Percentiles rank a stretch among this genome's conserved stretches.
phyloP scores from a whole-genome alignment of 2,329 filamentous ascomycete genomes.

The Aspergillus hiratsukae region DNA sequence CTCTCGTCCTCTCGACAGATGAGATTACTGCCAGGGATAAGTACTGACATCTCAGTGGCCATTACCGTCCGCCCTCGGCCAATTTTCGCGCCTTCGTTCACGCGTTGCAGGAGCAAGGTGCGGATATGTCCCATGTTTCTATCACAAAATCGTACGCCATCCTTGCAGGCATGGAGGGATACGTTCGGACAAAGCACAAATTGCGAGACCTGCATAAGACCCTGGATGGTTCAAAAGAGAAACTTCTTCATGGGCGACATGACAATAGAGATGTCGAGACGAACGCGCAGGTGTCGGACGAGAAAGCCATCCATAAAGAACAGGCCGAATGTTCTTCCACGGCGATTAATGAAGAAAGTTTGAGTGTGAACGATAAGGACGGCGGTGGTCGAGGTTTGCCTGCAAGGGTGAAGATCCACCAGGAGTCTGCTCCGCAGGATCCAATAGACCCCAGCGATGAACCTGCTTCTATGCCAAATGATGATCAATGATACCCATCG shows the following conservation, averaged over 20 bases:
- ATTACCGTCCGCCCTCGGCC: constrained; percentile 77
- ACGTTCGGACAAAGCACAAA: constrained; percentile 58
- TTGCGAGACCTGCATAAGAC: constrained; percentile 19
- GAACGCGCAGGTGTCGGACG: not conserved
- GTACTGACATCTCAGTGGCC: constrained; percentile 56
- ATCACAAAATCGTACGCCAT: constrained; percentile 80
- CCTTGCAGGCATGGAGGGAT: constrained; percentile 76
- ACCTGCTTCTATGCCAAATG: not conserved
- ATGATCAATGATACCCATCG: not conserved
- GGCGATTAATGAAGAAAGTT: not conserved
- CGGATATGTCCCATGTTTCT: constrained; percentile 73
- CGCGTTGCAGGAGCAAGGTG: constrained; percentile 65
- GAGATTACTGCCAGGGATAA: not conserved
- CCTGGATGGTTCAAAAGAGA: constrained; percentile 8
- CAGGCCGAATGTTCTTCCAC: not conserved
- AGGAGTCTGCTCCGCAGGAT: not conserved
- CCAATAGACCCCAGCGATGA: not conserved
- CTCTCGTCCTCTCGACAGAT: not conserved
- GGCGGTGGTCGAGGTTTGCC: not conserved
- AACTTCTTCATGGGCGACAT: not conserved
- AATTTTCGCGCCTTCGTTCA: constrained; percentile 82
- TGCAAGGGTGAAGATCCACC: not conserved
- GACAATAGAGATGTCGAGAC: not conserved
- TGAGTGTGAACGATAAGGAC: not conserved
- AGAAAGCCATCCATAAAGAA: not conserved